These are phyloP conservation scores for Moesziomyces globuligerus DNA, from an alignment of 1,284 basidiomycete species.

Conservation along the genomic window DNA sequence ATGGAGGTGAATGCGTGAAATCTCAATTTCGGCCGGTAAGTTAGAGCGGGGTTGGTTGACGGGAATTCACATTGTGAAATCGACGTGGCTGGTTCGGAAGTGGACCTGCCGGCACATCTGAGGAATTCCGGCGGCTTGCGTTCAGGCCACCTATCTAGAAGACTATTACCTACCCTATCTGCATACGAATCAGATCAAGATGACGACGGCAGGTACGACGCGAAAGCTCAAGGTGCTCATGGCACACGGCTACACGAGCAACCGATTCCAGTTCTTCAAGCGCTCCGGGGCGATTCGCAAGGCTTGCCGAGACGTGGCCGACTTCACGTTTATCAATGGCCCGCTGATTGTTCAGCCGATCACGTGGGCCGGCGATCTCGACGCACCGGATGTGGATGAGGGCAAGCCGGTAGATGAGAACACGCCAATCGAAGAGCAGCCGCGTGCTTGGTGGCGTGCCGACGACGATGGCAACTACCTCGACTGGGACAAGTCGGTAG, in stretches of 20 bases:
- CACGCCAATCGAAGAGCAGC: constrained; percentile 64
- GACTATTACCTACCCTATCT: background rate
- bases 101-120: too few relatives aligned
- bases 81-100: too few relatives aligned
- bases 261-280: constrained; percentile 54
- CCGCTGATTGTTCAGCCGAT: constrained; percentile 62
- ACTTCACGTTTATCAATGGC: constrained; percentile 62
- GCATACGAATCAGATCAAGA: background rate
- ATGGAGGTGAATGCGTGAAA: too few relatives aligned
- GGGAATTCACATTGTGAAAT: too few relatives aligned
- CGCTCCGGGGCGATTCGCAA: constrained; percentile 61
- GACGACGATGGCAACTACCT: constrained; percentile 54
- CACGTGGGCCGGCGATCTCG: constrained; percentile 49
- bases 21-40: too few relatives aligned
- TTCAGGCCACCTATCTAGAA: background rate
- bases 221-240: constrained; percentile 58
- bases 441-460: constrained; percentile 63
- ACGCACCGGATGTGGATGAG: constrained; percentile 52
- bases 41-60: too few relatives aligned
- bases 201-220: constrained; percentile 27
- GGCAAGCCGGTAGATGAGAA: constrained; percentile 46
- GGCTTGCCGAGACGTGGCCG: constrained; percentile 61
- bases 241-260: constrained; percentile 65
- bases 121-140: too few relatives aligned
- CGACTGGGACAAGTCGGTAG: constrained; percentile 55